Conservation (phyloP, 2,329 filamentous ascomycete genomes). For the Phialophora expanda region DNA sequence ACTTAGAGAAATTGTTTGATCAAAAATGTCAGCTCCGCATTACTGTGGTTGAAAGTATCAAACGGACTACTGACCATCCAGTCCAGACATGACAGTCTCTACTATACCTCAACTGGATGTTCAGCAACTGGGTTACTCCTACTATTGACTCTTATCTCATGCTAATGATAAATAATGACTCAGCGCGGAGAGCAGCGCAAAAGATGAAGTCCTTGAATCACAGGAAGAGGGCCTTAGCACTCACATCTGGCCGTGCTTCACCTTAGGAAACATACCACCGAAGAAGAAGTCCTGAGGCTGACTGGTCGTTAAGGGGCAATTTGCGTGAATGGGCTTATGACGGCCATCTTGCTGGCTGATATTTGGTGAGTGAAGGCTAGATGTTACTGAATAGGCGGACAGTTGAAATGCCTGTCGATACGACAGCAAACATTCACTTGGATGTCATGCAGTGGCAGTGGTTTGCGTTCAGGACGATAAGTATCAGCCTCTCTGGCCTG, state of each 20-base stretch:
- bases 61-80: neutral
- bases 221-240: neutral
- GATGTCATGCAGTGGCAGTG: neutral
- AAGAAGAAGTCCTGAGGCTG: neutral
- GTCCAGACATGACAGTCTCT: neutral
- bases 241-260: neutral
- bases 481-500: neutral
- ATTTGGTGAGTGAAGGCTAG: neutral
- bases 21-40: neutral
- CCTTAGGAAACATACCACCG: neutral
- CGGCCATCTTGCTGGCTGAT: neutral
- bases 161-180: neutral
- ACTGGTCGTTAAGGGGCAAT: neutral
- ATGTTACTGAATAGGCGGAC: neutral
- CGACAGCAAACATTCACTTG: neutral
- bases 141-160: neutral
- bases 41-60: neutral
- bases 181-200: neutral
- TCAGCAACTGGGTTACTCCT: neutral
- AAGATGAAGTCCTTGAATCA: slow-evolving; percentile 1
- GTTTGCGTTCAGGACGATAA: neutral
- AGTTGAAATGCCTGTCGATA: neutral
- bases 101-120: neutral
- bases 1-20: neutral
- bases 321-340: neutral